phyloP scores from a whole-genome alignment of 2,329 filamentous ascomycete species.

The Colletotrichum spaethianum region DNA sequence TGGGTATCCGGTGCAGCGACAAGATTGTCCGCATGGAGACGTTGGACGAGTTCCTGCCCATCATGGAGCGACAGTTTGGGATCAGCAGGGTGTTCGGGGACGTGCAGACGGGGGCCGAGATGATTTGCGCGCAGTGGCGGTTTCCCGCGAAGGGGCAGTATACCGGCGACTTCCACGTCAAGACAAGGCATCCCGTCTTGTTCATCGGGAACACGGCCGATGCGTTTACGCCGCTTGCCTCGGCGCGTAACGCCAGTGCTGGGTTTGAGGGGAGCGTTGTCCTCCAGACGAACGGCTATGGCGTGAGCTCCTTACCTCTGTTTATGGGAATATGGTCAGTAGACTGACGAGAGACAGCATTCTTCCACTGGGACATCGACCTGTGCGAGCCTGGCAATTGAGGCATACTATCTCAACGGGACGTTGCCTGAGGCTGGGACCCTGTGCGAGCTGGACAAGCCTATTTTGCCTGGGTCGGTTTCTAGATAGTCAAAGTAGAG shows the following conservation, averaged over 20 bases:
- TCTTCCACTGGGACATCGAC: neutral
- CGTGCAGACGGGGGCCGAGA: conserved; percentile 24
- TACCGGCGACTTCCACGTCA: conserved; percentile 49
- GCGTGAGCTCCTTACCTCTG: conserved; percentile 47
- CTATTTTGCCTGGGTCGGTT: conserved; percentile 9
- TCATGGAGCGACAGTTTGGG: conserved; percentile 43
- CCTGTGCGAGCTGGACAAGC: conserved; percentile 36
- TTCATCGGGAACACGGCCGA: conserved; percentile 57
- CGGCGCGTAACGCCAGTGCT: conserved; percentile 54
- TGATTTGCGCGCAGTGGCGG: conserved; percentile 56
- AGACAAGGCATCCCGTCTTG: conserved; percentile 52
- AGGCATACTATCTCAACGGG: conserved; percentile 43
- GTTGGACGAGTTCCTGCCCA: conserved; percentile 48
- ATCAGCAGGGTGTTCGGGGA: conserved; percentile 49
- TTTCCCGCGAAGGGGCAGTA: conserved; percentile 55
- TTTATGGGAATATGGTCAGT: neutral
- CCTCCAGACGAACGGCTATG: conserved; percentile 53
- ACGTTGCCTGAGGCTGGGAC: conserved; percentile 39
- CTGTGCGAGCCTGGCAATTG: conserved; percentile 38
- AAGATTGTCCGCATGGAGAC: conserved; percentile 45
- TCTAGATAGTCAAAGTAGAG: neutral
- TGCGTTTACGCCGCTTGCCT: conserved; percentile 54
- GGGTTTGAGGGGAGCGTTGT: conserved; percentile 55
- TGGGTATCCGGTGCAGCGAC: conserved; percentile 55
- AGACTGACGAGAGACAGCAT: neutral